Evolutionary conservation across 352 stramenopile species (phyloP), one percentile per base, ranked within the genome.

Genomic region (Plasmopara viticola): DNA sequence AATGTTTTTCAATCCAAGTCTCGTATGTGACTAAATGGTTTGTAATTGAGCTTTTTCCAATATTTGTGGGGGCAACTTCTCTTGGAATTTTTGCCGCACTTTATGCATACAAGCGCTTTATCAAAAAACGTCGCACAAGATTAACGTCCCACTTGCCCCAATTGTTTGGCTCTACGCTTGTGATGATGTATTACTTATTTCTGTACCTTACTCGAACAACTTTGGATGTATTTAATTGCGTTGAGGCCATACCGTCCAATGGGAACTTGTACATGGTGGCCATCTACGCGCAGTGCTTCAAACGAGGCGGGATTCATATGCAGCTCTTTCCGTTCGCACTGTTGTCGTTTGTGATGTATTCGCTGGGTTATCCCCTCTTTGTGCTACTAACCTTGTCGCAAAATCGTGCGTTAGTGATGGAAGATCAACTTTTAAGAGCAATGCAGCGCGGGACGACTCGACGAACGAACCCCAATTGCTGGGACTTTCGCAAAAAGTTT

Each of bases 181-280:
- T 86, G 48, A 90, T 90, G 75, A 84, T 90, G 70, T 92, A 90
- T 57, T 87, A 87, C 45, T 51, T 88, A 18, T 92, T 87, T 52
- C 42, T 92, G 6, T 89, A 89, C 48, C 60, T 92, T 10, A 92
- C 79, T 12, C 62, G 70, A 38, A 87, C 74, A 45, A 86, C 78
- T 6, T 63, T 90, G 33, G 81, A 87, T 56, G 51, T 90, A 5
- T 92, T 90, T 63, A 90, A 92, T 57, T 92, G 81, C 43, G 68
- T 82, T 20, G 46, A 63, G 25, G 78, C 77, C 4, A 84, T 86
- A 44, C 78, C 78, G 9, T 63, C 68, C 0, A 73, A 92, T 51
- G 81, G 79, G 10, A 67, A 82, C 31, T 57, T 71, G 33, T 90
- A 92, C 70, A 87, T 88, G 77, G 68, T 82, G 8, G 54, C 75